Conservation (phyloP, 1,139 yeast species). For the Geotrichum macrosporum region DNA sequence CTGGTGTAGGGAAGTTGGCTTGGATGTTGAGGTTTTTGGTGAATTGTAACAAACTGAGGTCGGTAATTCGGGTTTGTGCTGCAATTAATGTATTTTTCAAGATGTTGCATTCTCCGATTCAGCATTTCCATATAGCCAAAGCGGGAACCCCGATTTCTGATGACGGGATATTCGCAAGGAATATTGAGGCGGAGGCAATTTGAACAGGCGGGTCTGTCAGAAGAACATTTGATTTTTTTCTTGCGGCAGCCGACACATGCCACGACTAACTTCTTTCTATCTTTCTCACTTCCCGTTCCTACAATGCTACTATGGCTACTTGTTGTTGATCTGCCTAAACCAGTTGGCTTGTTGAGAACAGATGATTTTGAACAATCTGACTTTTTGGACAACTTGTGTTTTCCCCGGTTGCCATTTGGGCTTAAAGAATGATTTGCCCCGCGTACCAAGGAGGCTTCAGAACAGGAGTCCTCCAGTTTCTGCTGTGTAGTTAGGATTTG, state of each 20-base stretch:
- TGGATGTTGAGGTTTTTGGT: conserved; percentile 16
- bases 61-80: conserved; percentile 21
- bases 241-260: conserved; percentile 40
- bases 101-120: conserved; percentile 33
- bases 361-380: neutral
- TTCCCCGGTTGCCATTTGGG: neutral
- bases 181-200: conserved; percentile 37
- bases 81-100: conserved; percentile 31
- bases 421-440: too few species aligned
- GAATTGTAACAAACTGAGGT: conserved; percentile 19
- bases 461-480: too few species aligned
- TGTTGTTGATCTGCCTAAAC: neutral
- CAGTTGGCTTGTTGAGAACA: neutral
- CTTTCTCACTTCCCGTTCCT: conserved; percentile 20
- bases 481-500: too few species aligned
- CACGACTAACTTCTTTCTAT: conserved; percentile 36
- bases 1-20: conserved; percentile 3
- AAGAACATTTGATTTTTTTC: conserved; percentile 40
- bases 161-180: conserved; percentile 39
- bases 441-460: too few species aligned
- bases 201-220: conserved; percentile 40
- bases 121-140: conserved; percentile 39
- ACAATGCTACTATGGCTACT: too few species aligned
- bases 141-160: conserved; percentile 39
- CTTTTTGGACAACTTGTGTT: neutral